Base-by-base conservation (phyloP, 768 basidiomycete species). In the Omphalotus guepiniiformis region DNA sequence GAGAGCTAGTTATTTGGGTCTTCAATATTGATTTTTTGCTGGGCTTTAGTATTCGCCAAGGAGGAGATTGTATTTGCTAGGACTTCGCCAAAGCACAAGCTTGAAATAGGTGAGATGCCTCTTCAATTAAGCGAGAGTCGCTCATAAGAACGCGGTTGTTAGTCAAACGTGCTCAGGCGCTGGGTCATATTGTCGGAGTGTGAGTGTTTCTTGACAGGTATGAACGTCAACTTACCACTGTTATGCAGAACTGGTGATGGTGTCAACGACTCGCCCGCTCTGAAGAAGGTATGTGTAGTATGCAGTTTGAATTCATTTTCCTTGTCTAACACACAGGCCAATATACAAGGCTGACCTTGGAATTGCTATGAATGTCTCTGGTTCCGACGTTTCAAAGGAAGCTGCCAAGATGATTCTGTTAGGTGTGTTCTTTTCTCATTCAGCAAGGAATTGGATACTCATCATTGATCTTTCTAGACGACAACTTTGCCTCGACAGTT, bases 331-430 rank as follows among this genome's bases (percentile, higher is more conserved):
- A 4, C 25, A n/a, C 11, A 16, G 21, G 27, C 36, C 7, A n/a
- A 29, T 16, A n/a, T 13, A 18, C 3, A 45, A 75, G 72, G 82
- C 83, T 23, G 83, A 84, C 53, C 70, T 85, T 19, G 83, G 83
- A 25, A 85, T 85, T 55, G 82, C 83, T 1, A 86, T 86, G 83
- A 84, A 84, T 55, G 79, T 84, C 28, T 83, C 82, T 21, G 83
- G 83, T 27, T 84, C 82, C 3, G 83, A 85, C 52, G 83, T 85
- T 9, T 83, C 82, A 1, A 85, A 86, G 56, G 83, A 85, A 61
- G 83, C 83, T 2, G 83, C 83, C 2, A 80, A 86, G 59, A 84
- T 86, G 82, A 82, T 86, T 55, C 67, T 85, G 12, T 71, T 84
- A 4, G 81, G 80, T 80, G 51, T 42, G 58, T 21, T n/a, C n/a